Base-by-base conservation (phyloP, 176 grass and related monocot genomes). In the Chrysopogon serrulatus region DNA sequence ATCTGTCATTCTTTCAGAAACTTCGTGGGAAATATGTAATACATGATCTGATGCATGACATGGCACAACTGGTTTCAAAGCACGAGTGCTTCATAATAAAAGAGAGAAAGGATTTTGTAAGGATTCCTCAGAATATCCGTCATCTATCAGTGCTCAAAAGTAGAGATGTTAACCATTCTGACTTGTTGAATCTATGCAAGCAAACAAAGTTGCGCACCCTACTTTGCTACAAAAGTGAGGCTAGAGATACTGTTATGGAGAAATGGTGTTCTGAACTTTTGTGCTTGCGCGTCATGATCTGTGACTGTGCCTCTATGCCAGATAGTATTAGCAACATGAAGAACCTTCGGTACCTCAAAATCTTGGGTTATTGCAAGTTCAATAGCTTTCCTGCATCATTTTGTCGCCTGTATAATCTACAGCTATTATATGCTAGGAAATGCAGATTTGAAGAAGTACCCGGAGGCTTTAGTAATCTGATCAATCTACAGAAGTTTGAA, bases 41-140 rank as follows among this genome's bases (percentile, higher is more conserved):
- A 0, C 73, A 88, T 85, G 90, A 85, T 28, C 39, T 88, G 82
- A 47, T 91, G 16, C 85, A 91, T 61, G 89, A 91, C 19, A 48
- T 88, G 47, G 43, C 67, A 8, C 85, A 71, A 7, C 62, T n/a
- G 27, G 78, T 91, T 5, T 85, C 82, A 33, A 42, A 72, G 7
- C 16, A 54, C 14, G 85, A 91, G 0, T 75, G 57, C 37, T 77
- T 85, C 70, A 82, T 53, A 0, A 2, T 82, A 21, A 49, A 59
- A 13, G 10, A 2, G 0, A 18, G 0, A 1, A 16, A 0, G 34
- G 31, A 67, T 1, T 16, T 34, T 5, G 0, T 21, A 19, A 36
- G 0, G 5, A 40, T 76, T 27, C 34, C 71, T 2, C 0, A 0
- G 0, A 82, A 24, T 24, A 34, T 76, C 24, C 71, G 85, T 4